Evolutionary conservation across 2,329 filamentous ascomycete genomes (phyloP).

Genomic region (Chaetomium sp.): DNA sequence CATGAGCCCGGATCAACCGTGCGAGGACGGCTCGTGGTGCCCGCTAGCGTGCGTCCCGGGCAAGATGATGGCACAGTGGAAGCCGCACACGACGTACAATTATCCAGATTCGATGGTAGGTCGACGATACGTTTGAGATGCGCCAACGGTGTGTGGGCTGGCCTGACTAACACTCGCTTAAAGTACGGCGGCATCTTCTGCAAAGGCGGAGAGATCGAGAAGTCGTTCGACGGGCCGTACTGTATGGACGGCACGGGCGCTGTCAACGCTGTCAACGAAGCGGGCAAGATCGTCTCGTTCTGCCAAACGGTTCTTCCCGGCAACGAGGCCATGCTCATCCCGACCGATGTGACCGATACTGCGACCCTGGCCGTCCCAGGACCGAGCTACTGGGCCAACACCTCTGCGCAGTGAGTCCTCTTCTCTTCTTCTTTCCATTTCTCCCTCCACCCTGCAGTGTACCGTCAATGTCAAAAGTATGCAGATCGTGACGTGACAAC

Average conservation of each 20-base stretch:
- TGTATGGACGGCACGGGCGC: conserved; percentile 63
- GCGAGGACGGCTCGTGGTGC: conserved; percentile 62
- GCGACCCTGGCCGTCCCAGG: conserved; percentile 65
- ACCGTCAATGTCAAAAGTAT: conserved; percentile 15
- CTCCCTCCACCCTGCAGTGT: too few species aligned
- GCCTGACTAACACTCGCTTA: conserved; percentile 9
- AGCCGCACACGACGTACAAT: conserved; percentile 60
- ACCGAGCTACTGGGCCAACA: conserved; percentile 62
- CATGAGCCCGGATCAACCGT: conserved; percentile 68
- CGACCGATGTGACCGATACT: conserved; percentile 55
- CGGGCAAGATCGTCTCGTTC: conserved; percentile 56
- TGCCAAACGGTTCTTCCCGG: conserved; percentile 76
- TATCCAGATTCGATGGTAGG: conserved; percentile 68
- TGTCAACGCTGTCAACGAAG: conserved; percentile 61
- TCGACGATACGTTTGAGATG: conserved; percentile 11
- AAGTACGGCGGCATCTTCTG: conserved; percentile 71
- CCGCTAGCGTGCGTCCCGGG: conserved; percentile 71
- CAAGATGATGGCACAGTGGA: conserved; percentile 74
- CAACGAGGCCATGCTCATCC: conserved; percentile 77
- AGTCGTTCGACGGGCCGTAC: conserved; percentile 65
- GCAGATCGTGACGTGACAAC: too few species aligned
- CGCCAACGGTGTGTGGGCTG: neutral
- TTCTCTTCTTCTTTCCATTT: too few species aligned
- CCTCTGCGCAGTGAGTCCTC: conserved; percentile 63
- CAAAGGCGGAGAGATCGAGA: conserved; percentile 57